Base-by-base conservation (phyloP, 768 basidiomycete species). In the Coprinellus micaceus region DNA sequence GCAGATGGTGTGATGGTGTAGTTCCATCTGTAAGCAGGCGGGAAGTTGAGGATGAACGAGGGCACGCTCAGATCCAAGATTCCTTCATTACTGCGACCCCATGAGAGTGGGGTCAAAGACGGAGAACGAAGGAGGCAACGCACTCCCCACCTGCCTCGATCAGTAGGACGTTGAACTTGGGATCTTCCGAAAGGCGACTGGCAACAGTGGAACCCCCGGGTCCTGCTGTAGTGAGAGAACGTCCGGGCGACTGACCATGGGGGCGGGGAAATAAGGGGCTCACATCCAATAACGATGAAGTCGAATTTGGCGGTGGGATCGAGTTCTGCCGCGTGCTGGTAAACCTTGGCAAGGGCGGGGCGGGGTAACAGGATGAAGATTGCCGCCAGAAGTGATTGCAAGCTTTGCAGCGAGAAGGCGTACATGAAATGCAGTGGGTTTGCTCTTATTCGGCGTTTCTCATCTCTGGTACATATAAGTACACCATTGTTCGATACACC, bases 171-270 rank as follows among this genome's bases (percentile, higher is more conserved):
- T 52, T 57, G 50, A 61, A 60, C 17, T 39, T 47, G 1, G 37
- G 29, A 26, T 55, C 55, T 52, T 67, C 63, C 1, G 59, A 51
- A 2, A 67, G 57, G 4, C 66, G 40, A 29, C 45, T 61, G 1
- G 65, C 67, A 26, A 68, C 30, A 3, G 62, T 63, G 29, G 53
- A 53, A 21, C 67, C 67, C 9, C 61, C 64, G 19, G 64, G 62
- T 3, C 67, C 67, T 33, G 47, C 63, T 52, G 28, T 26, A 21
- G 47, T 13, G n/a, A n/a, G n/a, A n/a, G n/a, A n/a, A n/a, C n/a
- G n/a, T n/a, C n/a, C n/a, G n/a, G n/a, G n/a, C n/a, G n/a, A 26
- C 3, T 43, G 33, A 17, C 13, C 5, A 15, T n/a, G 21, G 4
- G 29, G n/a, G 3, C 11, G 30, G 9, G 36, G 22, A 17, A 3